A percentile compares a stretch with the other conserved stretches of the same genome.
Evolutionary conservation across 108 stramenopile species (phyloP).

Genomic region (Pseudonitzschia delicatissima): DNA sequence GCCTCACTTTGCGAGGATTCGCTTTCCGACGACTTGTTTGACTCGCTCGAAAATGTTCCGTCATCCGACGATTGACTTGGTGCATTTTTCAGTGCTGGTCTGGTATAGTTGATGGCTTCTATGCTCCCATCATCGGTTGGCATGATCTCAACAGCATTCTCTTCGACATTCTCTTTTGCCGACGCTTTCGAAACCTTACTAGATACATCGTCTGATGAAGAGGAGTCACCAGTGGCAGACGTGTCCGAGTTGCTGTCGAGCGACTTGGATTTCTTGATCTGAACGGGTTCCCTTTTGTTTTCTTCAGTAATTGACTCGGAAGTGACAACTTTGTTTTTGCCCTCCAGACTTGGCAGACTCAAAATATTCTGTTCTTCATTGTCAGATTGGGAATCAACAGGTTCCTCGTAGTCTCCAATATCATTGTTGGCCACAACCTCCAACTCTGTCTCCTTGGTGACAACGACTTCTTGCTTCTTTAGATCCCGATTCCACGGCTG

Average conservation of each 20-base stretch:
- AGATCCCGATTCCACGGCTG: constrained; percentile 4
- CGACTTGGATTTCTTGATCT: neutral
- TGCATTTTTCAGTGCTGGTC: neutral
- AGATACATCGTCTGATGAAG: neutral
- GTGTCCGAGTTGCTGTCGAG: neutral
- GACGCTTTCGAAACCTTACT: no score
- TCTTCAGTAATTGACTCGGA: neutral
- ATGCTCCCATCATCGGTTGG: neutral
- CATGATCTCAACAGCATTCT: neutral
- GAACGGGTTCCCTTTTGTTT: neutral
- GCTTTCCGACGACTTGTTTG: neutral
- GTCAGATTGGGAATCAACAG: no score
- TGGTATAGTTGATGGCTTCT: neutral
- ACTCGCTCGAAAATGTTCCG: neutral
- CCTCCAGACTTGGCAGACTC: neutral
- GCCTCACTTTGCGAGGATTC: neutral
- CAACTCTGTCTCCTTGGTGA: neutral
- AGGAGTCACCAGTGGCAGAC: neutral
- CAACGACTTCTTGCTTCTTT: no score
- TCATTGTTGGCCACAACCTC: neutral
- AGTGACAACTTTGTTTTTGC: neutral
- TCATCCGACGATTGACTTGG: neutral
- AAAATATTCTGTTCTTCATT: neutral
- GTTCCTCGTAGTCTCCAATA: neutral
- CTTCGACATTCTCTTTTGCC: neutral